Base-by-base conservation (phyloP, 2,329 filamentous ascomycete species). In the Fusarium duplospermum region DNA sequence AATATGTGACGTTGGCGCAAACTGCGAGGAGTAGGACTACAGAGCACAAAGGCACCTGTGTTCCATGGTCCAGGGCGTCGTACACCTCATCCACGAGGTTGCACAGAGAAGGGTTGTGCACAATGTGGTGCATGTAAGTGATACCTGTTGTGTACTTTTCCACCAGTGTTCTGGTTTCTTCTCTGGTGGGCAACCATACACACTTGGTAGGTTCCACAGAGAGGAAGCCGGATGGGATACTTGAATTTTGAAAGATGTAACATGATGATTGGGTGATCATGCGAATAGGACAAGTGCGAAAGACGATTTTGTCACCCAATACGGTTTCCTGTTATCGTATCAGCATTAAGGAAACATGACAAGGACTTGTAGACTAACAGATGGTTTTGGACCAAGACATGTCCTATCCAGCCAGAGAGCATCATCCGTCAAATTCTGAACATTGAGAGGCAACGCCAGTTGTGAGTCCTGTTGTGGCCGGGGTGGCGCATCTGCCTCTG, bases 361-460 rank as follows among this genome's bases (percentile, higher is more conserved):
- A 29, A 31, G 18, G n/a, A 20, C 11, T 45, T 45, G 35, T 2
- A 14, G 16, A 75, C 80, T 77, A 66, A 82, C 81, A 64, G 75
- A 74, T 64, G 79, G 66, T 56, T 79, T 78, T 18, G 78, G 76
- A n/a, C 77, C 78, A 36, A 80, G 76, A 38, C 78, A 82, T 36
- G 77, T 76, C 42, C 75, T 75, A 66, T 83, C 81, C 3, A 83
- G 72, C 74, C 79, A 80, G 64, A 83, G 70, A 42, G 80, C 81
- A 72, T 83, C 81, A 2, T 80, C 80, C 13, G 80, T 81, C 31
- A 83, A 40, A 47, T 80, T 79, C 58, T 82, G 81, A 29, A 82
- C 76, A 35, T 78, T 77, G 24, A 78, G 70, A n/a, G 81, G 80
- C 45, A 82, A 54, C 10, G 63, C 52, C 20, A 71, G 68, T 13